Evolutionary conservation across 2,329 filamentous ascomycete genomes (phyloP).

Genomic region (Botrytis fragariae): DNA sequence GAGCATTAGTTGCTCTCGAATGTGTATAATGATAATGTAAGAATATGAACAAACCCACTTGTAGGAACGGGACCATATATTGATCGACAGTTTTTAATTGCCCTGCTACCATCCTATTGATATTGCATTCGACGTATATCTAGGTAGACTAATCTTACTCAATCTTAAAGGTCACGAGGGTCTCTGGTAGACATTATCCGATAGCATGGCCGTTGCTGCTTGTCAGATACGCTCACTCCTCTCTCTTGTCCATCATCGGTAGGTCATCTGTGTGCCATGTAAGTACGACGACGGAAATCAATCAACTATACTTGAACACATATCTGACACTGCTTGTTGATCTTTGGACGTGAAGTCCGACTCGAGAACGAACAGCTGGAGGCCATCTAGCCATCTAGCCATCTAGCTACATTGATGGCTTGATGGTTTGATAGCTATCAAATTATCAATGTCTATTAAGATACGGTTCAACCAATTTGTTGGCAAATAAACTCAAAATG

Average conservation of each 20-base stretch:
- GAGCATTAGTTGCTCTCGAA: constrained; percentile 9
- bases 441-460: background rate
- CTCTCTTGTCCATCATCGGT: background rate
- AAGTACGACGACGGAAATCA: too few relatives aligned
- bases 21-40: constrained; percentile 8
- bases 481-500: constrained; percentile 8
- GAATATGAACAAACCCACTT: background rate
- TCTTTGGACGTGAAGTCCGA: background rate
- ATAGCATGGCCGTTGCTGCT: background rate
- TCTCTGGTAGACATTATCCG: background rate
- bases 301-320: background rate
- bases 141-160: background rate
- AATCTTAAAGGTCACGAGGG: background rate
- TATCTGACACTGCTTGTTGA: background rate
- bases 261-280: background rate
- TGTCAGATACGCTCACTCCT: background rate
- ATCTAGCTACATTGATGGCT: background rate
- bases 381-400: background rate
- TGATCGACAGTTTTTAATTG: constrained; percentile 7
- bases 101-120: background rate
- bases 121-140: background rate
- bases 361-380: background rate
- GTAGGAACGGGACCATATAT: background rate
- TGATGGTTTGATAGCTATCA: background rate
- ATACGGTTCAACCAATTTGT: background rate